Conservation (phyloP, 108 stramenopile species). For the Cyclotella baltica region DNA sequence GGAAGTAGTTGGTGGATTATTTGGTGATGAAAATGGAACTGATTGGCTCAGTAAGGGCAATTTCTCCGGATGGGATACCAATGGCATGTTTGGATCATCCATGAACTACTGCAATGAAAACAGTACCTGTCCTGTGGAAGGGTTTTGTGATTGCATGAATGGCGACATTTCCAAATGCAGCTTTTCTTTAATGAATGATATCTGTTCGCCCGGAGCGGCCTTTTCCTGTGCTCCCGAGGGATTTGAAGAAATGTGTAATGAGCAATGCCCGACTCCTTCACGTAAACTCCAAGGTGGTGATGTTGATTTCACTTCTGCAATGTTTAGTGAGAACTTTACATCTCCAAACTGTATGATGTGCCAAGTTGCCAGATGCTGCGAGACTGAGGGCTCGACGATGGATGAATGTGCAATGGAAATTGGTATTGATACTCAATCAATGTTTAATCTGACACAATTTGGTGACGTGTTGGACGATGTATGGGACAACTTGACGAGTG, state of each 20-base stretch:
- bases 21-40: conserved; percentile 18
- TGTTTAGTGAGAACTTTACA: neutral
- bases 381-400: neutral
- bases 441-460: neutral
- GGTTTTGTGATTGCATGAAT: neutral
- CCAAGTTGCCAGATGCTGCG: neutral
- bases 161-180: neutral
- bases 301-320: neutral
- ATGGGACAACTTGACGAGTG: too few species aligned
- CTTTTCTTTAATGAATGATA: neutral
- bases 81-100: neutral
- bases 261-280: neutral
- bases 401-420: neutral
- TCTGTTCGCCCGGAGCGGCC: neutral
- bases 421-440: neutral
- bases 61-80: neutral
- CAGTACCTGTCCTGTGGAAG: neutral
- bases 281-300: neutral
- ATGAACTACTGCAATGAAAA: neutral
- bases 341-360: neutral
- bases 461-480: neutral
- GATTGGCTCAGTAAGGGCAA: conserved; percentile 4
- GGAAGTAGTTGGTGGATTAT: neutral
- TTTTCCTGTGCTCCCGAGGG: neutral
- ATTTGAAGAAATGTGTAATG: neutral